phyloP scores from a whole-genome alignment of 1,139 yeast species.

The Meyerozyma carpophila region DNA sequence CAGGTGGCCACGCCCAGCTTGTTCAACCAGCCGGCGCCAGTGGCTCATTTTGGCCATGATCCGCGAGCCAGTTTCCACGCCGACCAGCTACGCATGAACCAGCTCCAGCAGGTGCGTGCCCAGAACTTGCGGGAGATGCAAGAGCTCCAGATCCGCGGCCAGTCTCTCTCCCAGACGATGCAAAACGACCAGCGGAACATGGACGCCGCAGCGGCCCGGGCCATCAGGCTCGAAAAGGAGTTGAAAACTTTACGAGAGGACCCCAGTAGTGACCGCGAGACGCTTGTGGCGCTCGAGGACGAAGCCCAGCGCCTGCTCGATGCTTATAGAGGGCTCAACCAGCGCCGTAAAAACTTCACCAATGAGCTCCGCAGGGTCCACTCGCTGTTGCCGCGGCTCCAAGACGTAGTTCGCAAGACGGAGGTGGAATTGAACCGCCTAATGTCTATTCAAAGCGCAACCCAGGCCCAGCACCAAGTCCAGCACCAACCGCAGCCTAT shows the following conservation, averaged over 20 bases:
- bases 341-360: background rate
- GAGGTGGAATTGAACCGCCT: background rate
- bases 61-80: constrained; percentile 1
- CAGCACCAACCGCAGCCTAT: background rate
- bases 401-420: background rate
- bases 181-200: background rate
- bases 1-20: background rate
- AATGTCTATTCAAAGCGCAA: constrained; percentile 1
- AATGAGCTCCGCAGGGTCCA: constrained; percentile 1
- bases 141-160: background rate
- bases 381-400: background rate
- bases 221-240: background rate
- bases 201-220: background rate
- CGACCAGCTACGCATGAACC: constrained; percentile 2
- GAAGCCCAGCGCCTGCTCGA: background rate
- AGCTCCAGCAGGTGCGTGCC: constrained; percentile 3
- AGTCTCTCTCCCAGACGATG: background rate
- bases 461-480: background rate
- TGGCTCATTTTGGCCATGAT: constrained; percentile 19
- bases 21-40: constrained; percentile 31
- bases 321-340: background rate
- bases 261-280: background rate
- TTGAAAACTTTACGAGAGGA: background rate
- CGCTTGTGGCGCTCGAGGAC: background rate
- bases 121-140: background rate